A percentile compares a stretch with the other conserved stretches of the same genome.
These are phyloP conservation scores for Mycena latifolia DNA, from an alignment of 768 basidiomycete genomes.

Conservation along the genomic window DNA sequence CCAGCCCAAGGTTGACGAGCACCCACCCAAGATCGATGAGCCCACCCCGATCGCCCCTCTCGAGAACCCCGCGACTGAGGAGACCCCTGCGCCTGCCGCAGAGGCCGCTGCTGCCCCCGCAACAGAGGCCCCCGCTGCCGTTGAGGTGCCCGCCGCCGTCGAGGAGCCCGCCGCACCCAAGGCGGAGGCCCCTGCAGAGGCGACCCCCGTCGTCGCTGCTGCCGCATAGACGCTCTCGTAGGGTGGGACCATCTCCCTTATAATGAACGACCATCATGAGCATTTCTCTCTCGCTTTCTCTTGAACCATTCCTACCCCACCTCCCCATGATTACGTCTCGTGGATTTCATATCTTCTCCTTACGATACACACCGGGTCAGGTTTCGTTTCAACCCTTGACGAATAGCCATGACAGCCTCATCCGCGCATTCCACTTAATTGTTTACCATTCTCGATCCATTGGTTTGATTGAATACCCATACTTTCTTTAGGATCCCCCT, in stretches of 20 bases:
- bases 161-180: slow-evolving; percentile 52
- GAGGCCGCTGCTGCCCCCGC: slow-evolving; percentile 22
- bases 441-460: slow-evolving; percentile 68
- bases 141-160: slow-evolving; percentile 40
- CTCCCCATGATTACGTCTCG: slow-evolving; percentile 53
- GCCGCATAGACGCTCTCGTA: slow-evolving; percentile 70
- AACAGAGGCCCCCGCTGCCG: slow-evolving; percentile 39
- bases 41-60: slow-evolving; percentile 86
- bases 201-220: slow-evolving; percentile 80
- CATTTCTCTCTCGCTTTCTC: slow-evolving; percentile 44
- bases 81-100: slow-evolving; percentile 39
- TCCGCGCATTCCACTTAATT: slow-evolving; percentile 70
- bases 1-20: slow-evolving; percentile 88
- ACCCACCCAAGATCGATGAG: slow-evolving; percentile 91
- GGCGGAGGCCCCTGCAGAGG: slow-evolving; percentile 50
- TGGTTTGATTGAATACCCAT: slow-evolving; percentile 71
- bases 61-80: slow-evolving; percentile 74
- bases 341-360: slow-evolving; percentile 48
- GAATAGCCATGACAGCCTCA: slow-evolving; percentile 74
- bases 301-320: slow-evolving; percentile 50
- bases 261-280: slow-evolving; percentile 63
- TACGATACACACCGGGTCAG: slow-evolving; percentile 70
- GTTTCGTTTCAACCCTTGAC: slow-evolving; percentile 67
- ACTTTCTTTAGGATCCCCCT: slow-evolving; percentile 64
- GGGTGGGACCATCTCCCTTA: slow-evolving; percentile 38